Percentiles rank a stretch among this genome's conserved stretches.
These are phyloP conservation scores for Ascochyta fabae DNA, from an alignment of 2,329 filamentous ascomycete species.

Conservation along the genomic window DNA sequence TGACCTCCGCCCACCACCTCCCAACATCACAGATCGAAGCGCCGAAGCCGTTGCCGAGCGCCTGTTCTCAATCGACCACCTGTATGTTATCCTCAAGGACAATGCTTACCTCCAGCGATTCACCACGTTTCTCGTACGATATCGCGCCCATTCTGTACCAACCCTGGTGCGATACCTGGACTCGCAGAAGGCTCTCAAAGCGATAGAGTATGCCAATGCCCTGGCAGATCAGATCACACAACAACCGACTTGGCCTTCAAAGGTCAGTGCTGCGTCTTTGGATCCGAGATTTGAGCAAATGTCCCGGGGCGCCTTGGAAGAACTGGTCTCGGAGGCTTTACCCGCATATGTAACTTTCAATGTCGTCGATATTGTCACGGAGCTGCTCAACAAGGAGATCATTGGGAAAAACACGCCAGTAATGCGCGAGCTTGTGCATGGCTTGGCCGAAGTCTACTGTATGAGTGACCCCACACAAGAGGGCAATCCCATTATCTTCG, in stretches of 20 bases:
- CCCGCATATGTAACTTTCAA: constrained; percentile 72
- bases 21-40: constrained; percentile 25
- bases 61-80: constrained; percentile 69
- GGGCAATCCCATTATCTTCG: constrained; percentile 77
- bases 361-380: constrained; percentile 70
- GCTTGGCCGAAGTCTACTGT: constrained; percentile 76
- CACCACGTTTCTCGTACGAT: constrained; percentile 66
- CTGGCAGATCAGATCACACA: constrained; percentile 63
- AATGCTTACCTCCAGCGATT: constrained; percentile 67
- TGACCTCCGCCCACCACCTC: constrained; percentile 35
- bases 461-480: constrained; percentile 72
- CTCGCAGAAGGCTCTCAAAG: constrained; percentile 70
- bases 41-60: constrained; percentile 65
- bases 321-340: constrained; percentile 68
- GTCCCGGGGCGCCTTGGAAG: constrained; percentile 65
- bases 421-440: constrained; percentile 70
- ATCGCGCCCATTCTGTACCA: constrained; percentile 65
- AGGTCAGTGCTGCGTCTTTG: constrained; percentile 49
- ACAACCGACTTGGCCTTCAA: constrained; percentile 49
- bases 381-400: constrained; percentile 69
- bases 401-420: constrained; percentile 68
- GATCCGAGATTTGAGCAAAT: constrained; percentile 66
- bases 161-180: constrained; percentile 73
- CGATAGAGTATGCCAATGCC: constrained; percentile 72
- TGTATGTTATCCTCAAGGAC: constrained; percentile 67